Base-by-base conservation (phyloP, 1,284 basidiomycete species). In the Gomphus bonarii region DNA sequence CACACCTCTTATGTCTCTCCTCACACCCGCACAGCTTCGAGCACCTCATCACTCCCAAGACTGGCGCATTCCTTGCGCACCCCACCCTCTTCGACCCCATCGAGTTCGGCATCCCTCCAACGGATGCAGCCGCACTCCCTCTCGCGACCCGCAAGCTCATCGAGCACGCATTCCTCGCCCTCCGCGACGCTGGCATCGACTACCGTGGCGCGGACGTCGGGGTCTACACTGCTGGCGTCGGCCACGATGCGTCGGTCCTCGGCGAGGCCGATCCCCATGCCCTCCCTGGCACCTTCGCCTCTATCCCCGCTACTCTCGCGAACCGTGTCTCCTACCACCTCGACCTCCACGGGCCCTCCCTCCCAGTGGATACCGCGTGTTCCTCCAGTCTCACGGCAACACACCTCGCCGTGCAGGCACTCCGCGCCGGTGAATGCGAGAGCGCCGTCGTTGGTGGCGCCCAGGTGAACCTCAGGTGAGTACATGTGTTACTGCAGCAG, bases 351-450 rank as follows among this genome's bases (percentile, higher is more conserved):
- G 72, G 73, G 9, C 78, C 76, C 16, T 77, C 77, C 1, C 59
- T 79, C 25, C 72, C 75, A 11, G 62, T 73, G 0, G 77, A 79
- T 59, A 78, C 77, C 0, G 78, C 75, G 5, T 80, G 78, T 60
- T 77, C 73, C 50, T 77, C 75, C 31, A 72, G 69, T 42, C 64
- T 75, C 7, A 73, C 70, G 6, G 75, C 74, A 5, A 68, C 73
- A 43, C 76, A 79, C 61, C 68, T 79, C n/a, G 77, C 76, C 1
- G 68, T 76, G 2, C 71, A 72, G 38, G 72, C 75, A 0, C 64
- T 79, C 3, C 65, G 64, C 28, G 64, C 65, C 36, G 76, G 75
- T 3, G 77, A 79, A 47, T 72, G 77, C 48, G 72, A 75, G 31
- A 70, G 74, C n/a, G 78, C 76, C 1, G 66, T 80, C 3, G 72